Percentiles rank a stretch among this genome's conserved stretches.
phyloP scores from a whole-genome alignment of 1,284 basidiomycete species.

The Cryptococcus depauperatus region DNA sequence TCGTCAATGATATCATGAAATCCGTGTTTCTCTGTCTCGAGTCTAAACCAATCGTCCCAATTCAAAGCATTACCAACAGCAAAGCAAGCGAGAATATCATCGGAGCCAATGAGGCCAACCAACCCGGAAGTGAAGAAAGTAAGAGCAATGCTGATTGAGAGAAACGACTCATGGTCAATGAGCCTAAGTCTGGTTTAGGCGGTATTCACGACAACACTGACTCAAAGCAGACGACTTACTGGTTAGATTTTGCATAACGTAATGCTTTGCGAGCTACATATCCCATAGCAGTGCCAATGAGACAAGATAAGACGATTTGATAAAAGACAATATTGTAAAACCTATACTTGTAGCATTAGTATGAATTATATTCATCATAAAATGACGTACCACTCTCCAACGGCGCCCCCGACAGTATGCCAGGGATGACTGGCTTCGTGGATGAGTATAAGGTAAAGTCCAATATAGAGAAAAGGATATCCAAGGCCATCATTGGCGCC shows the following conservation, averaged over 20 bases:
- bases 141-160: slow-evolving; percentile 42
- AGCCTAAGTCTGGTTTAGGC: slow-evolving; percentile 11
- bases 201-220: not conserved
- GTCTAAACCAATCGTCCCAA: slow-evolving; percentile 48
- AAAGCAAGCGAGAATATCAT: slow-evolving; percentile 64
- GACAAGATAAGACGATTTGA: too few relatives aligned
- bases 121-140: slow-evolving; percentile 66
- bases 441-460: too few relatives aligned
- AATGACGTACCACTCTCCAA: too few relatives aligned
- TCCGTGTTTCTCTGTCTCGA: slow-evolving; percentile 49
- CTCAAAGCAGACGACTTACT: slow-evolving; percentile 25
- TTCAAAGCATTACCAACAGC: slow-evolving; percentile 40
- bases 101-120: slow-evolving; percentile 75
- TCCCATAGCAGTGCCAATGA: too few relatives aligned
- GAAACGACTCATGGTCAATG: slow-evolving; percentile 45
- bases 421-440: too few relatives aligned
- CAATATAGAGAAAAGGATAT: too few relatives aligned
- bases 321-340: too few relatives aligned
- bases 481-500: too few relatives aligned
- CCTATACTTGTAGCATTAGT: too few relatives aligned
- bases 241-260: slow-evolving; percentile 27
- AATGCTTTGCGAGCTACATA: too few relatives aligned
- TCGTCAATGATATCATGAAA: slow-evolving; percentile 53
- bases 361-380: too few relatives aligned
- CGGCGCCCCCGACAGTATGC: too few relatives aligned